phyloP scores from a whole-genome alignment of 495 filamentous ascomycete genomes.

The Parathielavia appendiculata region DNA sequence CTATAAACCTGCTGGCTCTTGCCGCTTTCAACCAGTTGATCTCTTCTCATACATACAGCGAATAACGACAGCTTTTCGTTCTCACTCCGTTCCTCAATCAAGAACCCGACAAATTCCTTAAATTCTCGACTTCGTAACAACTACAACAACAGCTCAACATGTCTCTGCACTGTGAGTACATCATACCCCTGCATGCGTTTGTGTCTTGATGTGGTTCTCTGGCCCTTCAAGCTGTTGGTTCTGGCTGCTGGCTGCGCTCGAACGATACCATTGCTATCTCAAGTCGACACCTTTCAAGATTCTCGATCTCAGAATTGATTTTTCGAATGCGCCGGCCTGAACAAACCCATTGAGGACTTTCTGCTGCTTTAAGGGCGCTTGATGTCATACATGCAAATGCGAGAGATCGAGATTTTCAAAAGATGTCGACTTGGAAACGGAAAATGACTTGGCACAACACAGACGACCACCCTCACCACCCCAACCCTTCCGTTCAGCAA shows the following conservation, averaged over 20 bases:
- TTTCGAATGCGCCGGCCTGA: neutral
- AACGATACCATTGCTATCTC: constrained; percentile 4
- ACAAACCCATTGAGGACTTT: neutral
- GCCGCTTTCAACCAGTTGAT: constrained; percentile 1
- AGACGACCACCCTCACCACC: neutral
- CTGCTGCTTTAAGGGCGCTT: neutral
- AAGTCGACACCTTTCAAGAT: neutral
- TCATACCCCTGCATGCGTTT: neutral
- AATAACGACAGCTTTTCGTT: constrained; percentile 4
- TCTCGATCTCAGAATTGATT: neutral
- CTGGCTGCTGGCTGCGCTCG: too few species aligned
- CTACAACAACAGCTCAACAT: constrained; percentile 37
- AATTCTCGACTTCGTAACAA: constrained; percentile 5
- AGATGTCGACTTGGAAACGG: neutral
- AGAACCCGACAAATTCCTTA: constrained; percentile 3
- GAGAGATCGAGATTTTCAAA: neutral
- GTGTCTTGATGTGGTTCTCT: neutral
- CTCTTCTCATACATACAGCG: constrained; percentile 7
- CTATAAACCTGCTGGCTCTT: constrained; percentile 23
- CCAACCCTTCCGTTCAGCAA: neutral
- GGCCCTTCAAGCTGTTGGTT: neutral
- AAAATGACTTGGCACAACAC: neutral
- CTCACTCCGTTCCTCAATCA: constrained; percentile 1
- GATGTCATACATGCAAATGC: neutral
- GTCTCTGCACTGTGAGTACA: constrained; percentile 54